A percentile compares a stretch with the other conserved stretches of the same genome.
phyloP scores from a whole-genome alignment of 768 basidiomycete species.

The Agrocybe praecox region DNA sequence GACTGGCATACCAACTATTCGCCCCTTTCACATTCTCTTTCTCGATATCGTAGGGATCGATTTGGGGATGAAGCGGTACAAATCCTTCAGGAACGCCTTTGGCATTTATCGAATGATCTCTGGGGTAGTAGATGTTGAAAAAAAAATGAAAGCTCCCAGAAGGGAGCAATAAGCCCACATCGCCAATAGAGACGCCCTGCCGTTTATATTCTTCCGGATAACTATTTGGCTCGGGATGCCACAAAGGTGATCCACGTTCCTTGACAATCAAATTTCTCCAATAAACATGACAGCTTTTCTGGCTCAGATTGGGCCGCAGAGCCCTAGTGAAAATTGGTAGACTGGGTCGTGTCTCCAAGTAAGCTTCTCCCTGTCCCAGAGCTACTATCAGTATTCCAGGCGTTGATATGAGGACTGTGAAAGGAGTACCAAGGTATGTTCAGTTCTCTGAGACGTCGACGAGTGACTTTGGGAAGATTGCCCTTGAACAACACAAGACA shows the following conservation, averaged over 20 bases:
- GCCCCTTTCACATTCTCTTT: no score
- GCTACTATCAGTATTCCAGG: no score
- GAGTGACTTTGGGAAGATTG: no score
- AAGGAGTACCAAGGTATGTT: no score
- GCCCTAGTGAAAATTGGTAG: no score
- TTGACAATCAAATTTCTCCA: neutral
- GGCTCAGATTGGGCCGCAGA: no score
- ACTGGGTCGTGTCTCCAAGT: no score
- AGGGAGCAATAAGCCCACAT: conserved; percentile 10
- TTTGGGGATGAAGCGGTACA: neutral
- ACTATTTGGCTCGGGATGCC: conserved; percentile 10
- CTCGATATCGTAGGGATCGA: neutral
- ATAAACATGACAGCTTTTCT: conserved; percentile 7
- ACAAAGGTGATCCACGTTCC: conserved; percentile 10
- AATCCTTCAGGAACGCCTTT: conserved; percentile 8
- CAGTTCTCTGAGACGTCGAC: no score
- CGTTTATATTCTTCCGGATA: neutral
- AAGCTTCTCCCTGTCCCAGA: no score
- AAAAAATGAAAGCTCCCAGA: conserved; percentile 11
- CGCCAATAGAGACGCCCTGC: conserved; percentile 10
- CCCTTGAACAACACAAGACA: no score
- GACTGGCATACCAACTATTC: conserved; percentile 4
- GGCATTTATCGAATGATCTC: neutral
- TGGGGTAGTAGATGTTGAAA: conserved; percentile 8
- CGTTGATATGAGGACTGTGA: no score